Percentiles rank a stretch among this genome's conserved stretches.
These are phyloP conservation scores for Rubus idaeus DNA, from an alignment of 306 rosid species.

Conservation along the genomic window DNA sequence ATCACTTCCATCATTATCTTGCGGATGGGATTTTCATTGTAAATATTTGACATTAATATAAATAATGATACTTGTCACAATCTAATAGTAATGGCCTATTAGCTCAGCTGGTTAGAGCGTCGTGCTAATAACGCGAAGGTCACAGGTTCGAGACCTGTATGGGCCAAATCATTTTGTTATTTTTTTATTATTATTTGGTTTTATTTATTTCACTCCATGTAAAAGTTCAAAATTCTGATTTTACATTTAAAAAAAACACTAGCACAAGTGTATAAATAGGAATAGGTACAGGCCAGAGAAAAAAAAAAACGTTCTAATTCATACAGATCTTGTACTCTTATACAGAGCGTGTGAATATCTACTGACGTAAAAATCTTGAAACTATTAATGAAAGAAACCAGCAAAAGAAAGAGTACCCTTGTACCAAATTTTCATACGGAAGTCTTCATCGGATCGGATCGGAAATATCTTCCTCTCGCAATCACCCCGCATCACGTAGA, in stretches of 20 bases:
- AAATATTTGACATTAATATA: too few relatives aligned
- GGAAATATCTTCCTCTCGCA: neutral
- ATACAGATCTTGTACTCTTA: neutral
- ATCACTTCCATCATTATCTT: too few relatives aligned
- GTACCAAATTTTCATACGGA: neutral
- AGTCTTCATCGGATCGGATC: neutral
- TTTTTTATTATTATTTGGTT: neutral
- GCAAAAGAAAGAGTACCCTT: neutral
- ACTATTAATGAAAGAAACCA: neutral
- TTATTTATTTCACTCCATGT: too few relatives aligned
- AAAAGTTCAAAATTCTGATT: too few relatives aligned
- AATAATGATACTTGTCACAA: too few relatives aligned
- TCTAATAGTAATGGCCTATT: neutral
- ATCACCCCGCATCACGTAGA: neutral
- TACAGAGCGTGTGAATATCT: neutral
- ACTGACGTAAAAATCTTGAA: neutral
- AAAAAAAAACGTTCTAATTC: neutral
- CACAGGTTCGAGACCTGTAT: constrained; percentile 24
- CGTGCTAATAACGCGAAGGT: constrained; percentile 26
- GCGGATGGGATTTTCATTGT: too few relatives aligned
- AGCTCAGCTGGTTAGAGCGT: constrained; percentile 21
- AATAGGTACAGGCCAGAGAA: neutral
- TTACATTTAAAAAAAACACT: too few relatives aligned
- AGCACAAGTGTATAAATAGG: neutral
- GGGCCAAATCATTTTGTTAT: constrained; percentile 2